Conservation (phyloP, 345 rosid species). For the Conringia planisiliqua region DNA sequence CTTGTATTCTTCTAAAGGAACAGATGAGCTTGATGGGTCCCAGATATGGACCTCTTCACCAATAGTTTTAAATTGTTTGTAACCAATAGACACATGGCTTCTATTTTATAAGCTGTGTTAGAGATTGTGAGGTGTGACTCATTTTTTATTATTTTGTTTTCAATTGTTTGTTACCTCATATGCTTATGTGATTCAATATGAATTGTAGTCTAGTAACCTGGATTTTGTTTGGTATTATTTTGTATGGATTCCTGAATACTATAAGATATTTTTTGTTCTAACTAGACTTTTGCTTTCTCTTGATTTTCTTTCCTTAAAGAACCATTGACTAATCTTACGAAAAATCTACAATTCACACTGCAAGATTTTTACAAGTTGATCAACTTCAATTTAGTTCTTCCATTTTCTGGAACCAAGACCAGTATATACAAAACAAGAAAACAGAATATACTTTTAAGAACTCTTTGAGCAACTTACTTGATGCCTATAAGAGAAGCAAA, state of each 20-base stretch:
- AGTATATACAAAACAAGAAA: slow-evolving; percentile 8
- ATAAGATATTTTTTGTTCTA: not conserved
- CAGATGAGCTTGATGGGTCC: slow-evolving; percentile 26
- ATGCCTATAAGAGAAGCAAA: slow-evolving; percentile 11
- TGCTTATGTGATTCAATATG: slow-evolving; percentile 11
- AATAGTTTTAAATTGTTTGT: not conserved
- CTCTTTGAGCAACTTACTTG: slow-evolving; percentile 17
- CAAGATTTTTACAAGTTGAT: slow-evolving; percentile 12
- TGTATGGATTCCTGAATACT: slow-evolving; percentile 1
- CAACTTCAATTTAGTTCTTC: slow-evolving; percentile 2
- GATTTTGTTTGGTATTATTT: slow-evolving; percentile 7
- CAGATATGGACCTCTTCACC: slow-evolving; percentile 26
- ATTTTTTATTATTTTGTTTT: not conserved
- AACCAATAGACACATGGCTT: slow-evolving; percentile 20
- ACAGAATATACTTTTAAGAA: not conserved
- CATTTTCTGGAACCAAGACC: slow-evolving; percentile 18
- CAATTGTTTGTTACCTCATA: slow-evolving; percentile 13
- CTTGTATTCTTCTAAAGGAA: not conserved
- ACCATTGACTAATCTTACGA: not conserved
- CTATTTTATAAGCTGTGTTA: slow-evolving; percentile 32
- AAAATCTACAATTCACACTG: slow-evolving; percentile 8
- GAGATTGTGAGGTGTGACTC: slow-evolving; percentile 29
- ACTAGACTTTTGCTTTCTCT: not conserved
- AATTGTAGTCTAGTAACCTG: slow-evolving; percentile 2
- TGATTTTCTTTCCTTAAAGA: not conserved